Evolutionary conservation across 768 basidiomycete genomes (phyloP), one percentile per base, ranked within the genome.

Genomic region (Thelephora ganbajun): DNA sequence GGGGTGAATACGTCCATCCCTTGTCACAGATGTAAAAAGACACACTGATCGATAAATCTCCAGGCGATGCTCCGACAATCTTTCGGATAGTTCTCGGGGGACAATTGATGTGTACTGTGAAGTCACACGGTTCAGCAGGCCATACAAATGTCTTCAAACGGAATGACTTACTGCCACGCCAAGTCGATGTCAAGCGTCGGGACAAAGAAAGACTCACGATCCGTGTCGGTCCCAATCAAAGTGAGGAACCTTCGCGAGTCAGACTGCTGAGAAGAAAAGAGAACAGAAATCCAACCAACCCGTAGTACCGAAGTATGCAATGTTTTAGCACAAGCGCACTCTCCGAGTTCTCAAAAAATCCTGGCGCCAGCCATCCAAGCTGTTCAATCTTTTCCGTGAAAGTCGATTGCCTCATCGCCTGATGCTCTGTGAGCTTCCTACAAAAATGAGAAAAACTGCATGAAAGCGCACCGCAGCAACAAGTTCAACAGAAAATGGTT

Each of bases 121-220:
- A 30, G 26, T 30, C 9, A 30, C 4, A 30, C 5, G 9, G 9
- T 30, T n/a, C n/a, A n/a, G n/a, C n/a, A n/a, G 9, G 9, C 26
- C 26, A 4, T 30, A 4, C 9, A 30, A 30, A 30, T n/a, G 26
- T 4, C 26, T 30, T 9, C 26, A 9, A 9, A 4, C 26, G 4
- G 5, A 30, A 30, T n/a, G n/a, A 30, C 9, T 30, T 30, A 30
- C 26, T 87, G 83, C 82, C 83, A 84, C 3, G 71, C 74, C n/a
- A 87, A 64, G 52, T 85, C 83, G 34, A 86, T 81, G 51, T 84
- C 81, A 13, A 85, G 59, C 1, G 80, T 82, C 11, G 79, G 77
- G 2, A 79, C 76, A 35, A 70, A 65, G 57, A 74, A 69, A 0
- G 65, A 57, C n/a, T n/a, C n/a, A n/a, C n/a, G n/a, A n/a, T n/a